A percentile compares a stretch with the other conserved stretches of the same genome.
Conservation (phyloP, 768 basidiomycete species). For the Leccinum pellstonianum region DNA sequence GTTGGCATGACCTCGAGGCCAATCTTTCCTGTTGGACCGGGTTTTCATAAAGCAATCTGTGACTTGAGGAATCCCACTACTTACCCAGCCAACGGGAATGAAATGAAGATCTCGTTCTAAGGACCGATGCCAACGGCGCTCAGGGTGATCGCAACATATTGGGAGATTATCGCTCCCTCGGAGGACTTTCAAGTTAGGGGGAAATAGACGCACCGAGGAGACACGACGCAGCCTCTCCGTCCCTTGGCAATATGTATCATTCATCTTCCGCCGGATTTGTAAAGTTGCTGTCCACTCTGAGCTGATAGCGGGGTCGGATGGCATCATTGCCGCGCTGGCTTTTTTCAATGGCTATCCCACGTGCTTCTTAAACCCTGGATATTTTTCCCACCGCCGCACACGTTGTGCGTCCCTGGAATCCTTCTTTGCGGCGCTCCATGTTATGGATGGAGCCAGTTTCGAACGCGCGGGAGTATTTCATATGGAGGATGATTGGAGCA, state of each 20-base stretch:
- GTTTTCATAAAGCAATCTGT: neutral
- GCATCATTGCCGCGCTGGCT: neutral
- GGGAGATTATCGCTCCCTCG: neutral
- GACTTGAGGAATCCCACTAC: neutral
- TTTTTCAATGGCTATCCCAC: neutral
- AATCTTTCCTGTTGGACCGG: neutral
- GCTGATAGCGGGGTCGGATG: neutral
- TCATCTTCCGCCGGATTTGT: neutral
- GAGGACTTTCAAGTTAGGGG: neutral
- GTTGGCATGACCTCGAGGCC: neutral
- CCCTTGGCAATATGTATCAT: neutral
- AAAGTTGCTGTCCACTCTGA: neutral
- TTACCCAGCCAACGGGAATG: neutral
- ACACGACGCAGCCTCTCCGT: neutral
- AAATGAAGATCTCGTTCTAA: neutral
- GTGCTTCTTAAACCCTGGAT: neutral
- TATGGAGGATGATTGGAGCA: neutral
- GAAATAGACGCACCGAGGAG: neutral
- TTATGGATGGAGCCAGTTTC: neutral
- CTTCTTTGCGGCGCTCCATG: slow-evolving; percentile 5
- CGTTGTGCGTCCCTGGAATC: no score
- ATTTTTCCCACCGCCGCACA: neutral
- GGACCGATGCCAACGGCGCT: neutral
- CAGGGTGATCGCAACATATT: neutral
- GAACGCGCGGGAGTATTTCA: neutral